Base-by-base conservation (phyloP, 345 rosid genomes). In the Chamaenerion angustifolium region DNA sequence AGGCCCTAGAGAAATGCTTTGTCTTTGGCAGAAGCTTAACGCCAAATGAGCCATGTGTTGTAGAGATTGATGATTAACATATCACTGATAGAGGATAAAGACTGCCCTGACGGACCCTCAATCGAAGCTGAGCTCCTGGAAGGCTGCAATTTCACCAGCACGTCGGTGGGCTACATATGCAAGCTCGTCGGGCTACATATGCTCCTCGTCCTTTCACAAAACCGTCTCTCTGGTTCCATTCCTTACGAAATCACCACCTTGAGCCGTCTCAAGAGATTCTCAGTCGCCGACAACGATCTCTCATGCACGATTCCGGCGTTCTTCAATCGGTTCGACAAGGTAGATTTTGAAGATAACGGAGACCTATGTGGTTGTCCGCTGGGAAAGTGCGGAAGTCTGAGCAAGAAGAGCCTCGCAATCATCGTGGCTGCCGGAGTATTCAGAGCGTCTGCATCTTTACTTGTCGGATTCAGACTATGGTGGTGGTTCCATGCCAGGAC, bases 11-110 rank as follows among this genome's bases (percentile, higher is more conserved):
- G n/a, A n/a, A n/a, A n/a, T n/a, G n/a, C n/a, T n/a, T n/a, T n/a
- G n/a, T n/a, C n/a, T n/a, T n/a, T n/a, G 98, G 96, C 89, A 84
- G 72, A 84, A 84, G 57, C 80, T 84, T 60, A 85, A 84, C 51
- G 76, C 79, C 40, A 78, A 73, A 52, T 74, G 74, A 42, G 80
- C 95, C 54, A 53, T 8, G 56, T 92, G 98, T 56, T 92, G 98
- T 45, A 76, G 84, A 52, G 75, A 71, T 23, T 43, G 70, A 73
- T 77, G 59, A 63, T 0, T n/a, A 8, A 0, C 13, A 23, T 5
- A 21, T 16, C 9, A 12, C n/a, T 12, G 9, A 1, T 11, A 4
- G 41, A 11, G 13, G 7, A 5, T 2, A 2, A 23, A 51, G 45
- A 19, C 2, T 3, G 59, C 84, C 16, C 27, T 23, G 3, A 23